Evolutionary conservation across 2,329 filamentous ascomycete genomes (phyloP).

Genomic region (Alternaria sp.): DNA sequence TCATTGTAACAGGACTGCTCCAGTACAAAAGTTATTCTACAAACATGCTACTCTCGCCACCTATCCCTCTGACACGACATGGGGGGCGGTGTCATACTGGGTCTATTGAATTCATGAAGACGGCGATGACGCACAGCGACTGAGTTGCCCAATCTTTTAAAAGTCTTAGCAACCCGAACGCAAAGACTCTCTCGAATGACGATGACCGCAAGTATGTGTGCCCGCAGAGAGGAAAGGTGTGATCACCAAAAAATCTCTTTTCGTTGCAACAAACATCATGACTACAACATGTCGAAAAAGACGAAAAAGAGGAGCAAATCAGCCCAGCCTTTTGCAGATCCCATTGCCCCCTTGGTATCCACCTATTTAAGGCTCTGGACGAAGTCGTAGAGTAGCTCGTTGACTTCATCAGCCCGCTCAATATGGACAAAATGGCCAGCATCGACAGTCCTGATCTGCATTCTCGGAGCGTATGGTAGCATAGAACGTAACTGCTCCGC

Average conservation of each 20-base stretch:
- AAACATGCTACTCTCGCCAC: no score
- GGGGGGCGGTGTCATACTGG: no score
- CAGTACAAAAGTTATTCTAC: no score
- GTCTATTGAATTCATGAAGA: rapidly evolving
- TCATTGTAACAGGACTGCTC: no score
- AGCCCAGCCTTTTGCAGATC: background rate
- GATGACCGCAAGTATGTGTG: background rate
- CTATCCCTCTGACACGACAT: background rate
- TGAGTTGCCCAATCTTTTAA: background rate
- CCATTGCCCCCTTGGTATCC: background rate
- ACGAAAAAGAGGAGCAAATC: background rate
- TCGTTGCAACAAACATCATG: rapidly evolving
- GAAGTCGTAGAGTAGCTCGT: background rate
- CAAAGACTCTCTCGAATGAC: background rate
- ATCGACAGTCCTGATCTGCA: background rate
- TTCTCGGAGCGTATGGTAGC: background rate
- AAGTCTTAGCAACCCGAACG: background rate
- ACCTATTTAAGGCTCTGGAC: background rate
- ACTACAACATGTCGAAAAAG: background rate
- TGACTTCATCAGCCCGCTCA: background rate
- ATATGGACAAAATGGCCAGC: background rate
- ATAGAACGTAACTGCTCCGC: background rate
- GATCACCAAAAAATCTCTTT: background rate
- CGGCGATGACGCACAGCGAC: background rate
- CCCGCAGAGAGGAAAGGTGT: background rate